A percentile compares a stretch with the other conserved stretches of the same genome.
Evolutionary conservation across 2,329 filamentous ascomycete genomes (phyloP).

Genomic region (Colletotrichum cereale): DNA sequence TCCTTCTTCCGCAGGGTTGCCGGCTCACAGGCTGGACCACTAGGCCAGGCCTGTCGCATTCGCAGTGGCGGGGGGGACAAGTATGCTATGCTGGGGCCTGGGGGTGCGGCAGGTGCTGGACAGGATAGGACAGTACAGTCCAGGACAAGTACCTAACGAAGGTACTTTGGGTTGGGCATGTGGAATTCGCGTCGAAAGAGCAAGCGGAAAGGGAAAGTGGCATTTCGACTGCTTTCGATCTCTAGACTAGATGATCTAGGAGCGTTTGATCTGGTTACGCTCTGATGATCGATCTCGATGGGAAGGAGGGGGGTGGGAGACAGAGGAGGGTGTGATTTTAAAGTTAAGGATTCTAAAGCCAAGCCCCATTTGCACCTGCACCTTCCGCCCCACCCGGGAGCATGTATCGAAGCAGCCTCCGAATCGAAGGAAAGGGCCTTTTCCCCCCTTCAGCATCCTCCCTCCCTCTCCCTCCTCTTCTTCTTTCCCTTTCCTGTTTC

Average conservation of each 20-base stretch:
- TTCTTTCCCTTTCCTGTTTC: not conserved
- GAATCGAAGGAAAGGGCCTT: constrained; percentile 15
- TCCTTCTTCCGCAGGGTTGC: not conserved
- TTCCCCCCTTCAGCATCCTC: not conserved
- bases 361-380: not conserved
- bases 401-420: constrained; percentile 26
- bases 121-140: not conserved
- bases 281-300: constrained; percentile 45
- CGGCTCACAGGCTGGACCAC: constrained; percentile 7
- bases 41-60: constrained; percentile 4
- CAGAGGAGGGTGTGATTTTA: constrained; percentile 1
- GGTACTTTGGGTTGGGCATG: constrained; percentile 18
- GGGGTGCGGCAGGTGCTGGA: too few species aligned
- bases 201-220: constrained; percentile 38
- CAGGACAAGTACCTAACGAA: not conserved
- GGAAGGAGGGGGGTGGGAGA: not conserved
- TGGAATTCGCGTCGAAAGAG: constrained; percentile 5
- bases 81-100: not conserved
- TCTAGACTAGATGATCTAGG: constrained; percentile 37
- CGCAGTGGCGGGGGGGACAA: not conserved
- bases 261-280: constrained; percentile 42
- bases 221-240: constrained; percentile 41
- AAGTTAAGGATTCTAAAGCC: too few species aligned
- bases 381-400: not conserved
- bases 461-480: not conserved